Percentiles rank a stretch among this genome's conserved stretches.
These are phyloP conservation scores for Penicillium simplicissimum DNA, from an alignment of 495 filamentous ascomycete species.

Conservation along the genomic window DNA sequence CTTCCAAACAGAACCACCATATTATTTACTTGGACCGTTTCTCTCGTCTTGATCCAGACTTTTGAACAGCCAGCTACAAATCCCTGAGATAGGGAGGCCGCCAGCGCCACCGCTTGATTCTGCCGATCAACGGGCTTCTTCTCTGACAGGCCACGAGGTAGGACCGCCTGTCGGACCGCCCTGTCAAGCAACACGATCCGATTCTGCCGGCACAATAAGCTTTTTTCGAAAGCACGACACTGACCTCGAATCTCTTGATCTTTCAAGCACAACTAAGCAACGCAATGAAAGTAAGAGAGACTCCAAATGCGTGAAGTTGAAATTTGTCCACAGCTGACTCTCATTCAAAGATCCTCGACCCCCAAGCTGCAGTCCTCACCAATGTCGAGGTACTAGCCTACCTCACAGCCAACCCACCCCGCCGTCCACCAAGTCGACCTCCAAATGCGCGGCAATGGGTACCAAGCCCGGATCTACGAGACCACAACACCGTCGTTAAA, in stretches of 20 bases:
- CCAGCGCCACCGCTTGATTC: neutral
- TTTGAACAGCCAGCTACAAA: too few relatives aligned
- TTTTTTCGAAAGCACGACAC: conserved; percentile 26
- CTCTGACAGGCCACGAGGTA: neutral
- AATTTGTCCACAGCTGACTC: conserved; percentile 1
- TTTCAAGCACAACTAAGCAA: neutral
- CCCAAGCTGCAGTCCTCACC: conserved; percentile 61
- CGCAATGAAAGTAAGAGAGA: conserved; percentile 35
- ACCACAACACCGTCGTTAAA: conserved; percentile 53
- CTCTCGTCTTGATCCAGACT: too few relatives aligned
- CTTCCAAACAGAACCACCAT: too few relatives aligned
- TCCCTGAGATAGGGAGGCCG: neutral
- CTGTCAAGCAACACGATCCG: neutral
- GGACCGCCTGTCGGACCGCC: conserved; percentile 7
- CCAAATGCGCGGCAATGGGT: conserved; percentile 43
- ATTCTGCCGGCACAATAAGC: conserved; percentile 28
- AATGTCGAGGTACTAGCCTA: conserved; percentile 66
- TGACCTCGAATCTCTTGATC: conserved; percentile 1
- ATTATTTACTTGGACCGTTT: too few relatives aligned
- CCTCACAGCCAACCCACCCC: conserved; percentile 50
- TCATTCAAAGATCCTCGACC: conserved; percentile 55
- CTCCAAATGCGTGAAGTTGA: neutral
- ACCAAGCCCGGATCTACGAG: conserved; percentile 45
- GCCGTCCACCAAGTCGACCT: conserved; percentile 43
- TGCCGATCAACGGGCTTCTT: neutral